A percentile compares a stretch with the other conserved stretches of the same genome.
Conservation (phyloP, 306 rosid genomes). For the Arachis hypogaea region DNA sequence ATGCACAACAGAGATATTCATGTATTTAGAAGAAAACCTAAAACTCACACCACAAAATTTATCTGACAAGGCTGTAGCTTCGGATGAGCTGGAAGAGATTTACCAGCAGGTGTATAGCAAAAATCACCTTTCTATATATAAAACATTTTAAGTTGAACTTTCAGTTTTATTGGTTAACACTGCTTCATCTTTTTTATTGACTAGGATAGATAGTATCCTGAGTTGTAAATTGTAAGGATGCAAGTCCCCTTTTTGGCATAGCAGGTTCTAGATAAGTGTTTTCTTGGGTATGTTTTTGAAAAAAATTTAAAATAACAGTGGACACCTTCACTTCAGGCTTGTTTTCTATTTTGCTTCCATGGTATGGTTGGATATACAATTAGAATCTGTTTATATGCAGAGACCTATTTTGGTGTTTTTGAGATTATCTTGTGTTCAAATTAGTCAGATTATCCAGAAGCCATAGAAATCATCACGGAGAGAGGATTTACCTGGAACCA, state of each 20-base stretch:
- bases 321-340: constrained; percentile 31
- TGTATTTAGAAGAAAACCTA: constrained; percentile 86
- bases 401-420: constrained; percentile 27
- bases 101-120: constrained; percentile 73
- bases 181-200: constrained; percentile 14
- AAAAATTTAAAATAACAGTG: constrained; percentile 16
- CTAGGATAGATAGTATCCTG: constrained; percentile 17
- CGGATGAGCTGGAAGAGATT: constrained; percentile 90
- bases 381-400: background rate
- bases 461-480: background rate
- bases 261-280: background rate
- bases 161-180: constrained; percentile 23
- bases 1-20: constrained; percentile 75
- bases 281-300: background rate
- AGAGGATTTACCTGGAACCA: constrained; percentile 2
- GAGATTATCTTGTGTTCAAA: constrained; percentile 22
- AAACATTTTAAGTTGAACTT: constrained; percentile 4
- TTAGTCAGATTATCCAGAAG: constrained; percentile 23
- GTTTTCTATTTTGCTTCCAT: constrained; percentile 26
- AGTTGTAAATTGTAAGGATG: constrained; percentile 16
- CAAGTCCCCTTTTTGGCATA: constrained; percentile 36
- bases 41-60: constrained; percentile 82
- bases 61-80: constrained; percentile 81
- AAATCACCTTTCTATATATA: constrained; percentile 19
- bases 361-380: constrained; percentile 19